These are phyloP conservation scores for Colletotrichum abscissum DNA, from an alignment of 2,329 filamentous ascomycete genomes.

Conservation along the genomic window DNA sequence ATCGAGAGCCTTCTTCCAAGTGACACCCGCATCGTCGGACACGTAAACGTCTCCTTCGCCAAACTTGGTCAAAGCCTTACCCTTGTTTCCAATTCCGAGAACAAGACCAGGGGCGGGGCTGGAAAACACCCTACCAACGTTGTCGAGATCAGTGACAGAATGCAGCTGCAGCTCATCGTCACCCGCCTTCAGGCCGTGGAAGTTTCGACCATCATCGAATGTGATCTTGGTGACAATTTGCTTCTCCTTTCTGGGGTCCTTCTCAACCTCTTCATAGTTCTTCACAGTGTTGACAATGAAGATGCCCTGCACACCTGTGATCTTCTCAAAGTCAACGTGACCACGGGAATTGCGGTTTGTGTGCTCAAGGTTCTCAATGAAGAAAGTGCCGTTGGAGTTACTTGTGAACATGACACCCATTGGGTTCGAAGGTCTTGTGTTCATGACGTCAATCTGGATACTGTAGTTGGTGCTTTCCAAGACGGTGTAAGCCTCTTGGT, in stretches of 20 bases:
- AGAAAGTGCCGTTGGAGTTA: slow-evolving; percentile 97
- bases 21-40: slow-evolving; percentile 90
- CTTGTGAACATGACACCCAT: slow-evolving; percentile 95
- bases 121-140: slow-evolving; percentile 89
- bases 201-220: slow-evolving; percentile 94
- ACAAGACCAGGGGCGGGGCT: slow-evolving; percentile 93
- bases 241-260: slow-evolving; percentile 64
- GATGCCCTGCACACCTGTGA: slow-evolving; percentile 90
- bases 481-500: slow-evolving; percentile 91
- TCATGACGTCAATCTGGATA: slow-evolving; percentile 95
- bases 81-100: slow-evolving; percentile 94
- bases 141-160: slow-evolving; percentile 86
- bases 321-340: slow-evolving; percentile 94
- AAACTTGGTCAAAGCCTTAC: slow-evolving; percentile 77
- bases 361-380: slow-evolving; percentile 90
- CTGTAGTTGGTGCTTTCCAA: slow-evolving; percentile 98
- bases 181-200: slow-evolving; percentile 76
- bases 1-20: slow-evolving; percentile 80
- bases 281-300: slow-evolving; percentile 90
- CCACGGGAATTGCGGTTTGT: slow-evolving; percentile 85
- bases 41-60: slow-evolving; percentile 83
- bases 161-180: slow-evolving; percentile 84
- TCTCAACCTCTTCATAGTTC: slow-evolving; percentile 82
- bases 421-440: slow-evolving; percentile 69
- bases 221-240: slow-evolving; percentile 85